Evolutionary conservation across 2,329 filamentous ascomycete species (phyloP), one percentile per base, ranked within the genome.

Genomic region (Camillea tinctor): DNA sequence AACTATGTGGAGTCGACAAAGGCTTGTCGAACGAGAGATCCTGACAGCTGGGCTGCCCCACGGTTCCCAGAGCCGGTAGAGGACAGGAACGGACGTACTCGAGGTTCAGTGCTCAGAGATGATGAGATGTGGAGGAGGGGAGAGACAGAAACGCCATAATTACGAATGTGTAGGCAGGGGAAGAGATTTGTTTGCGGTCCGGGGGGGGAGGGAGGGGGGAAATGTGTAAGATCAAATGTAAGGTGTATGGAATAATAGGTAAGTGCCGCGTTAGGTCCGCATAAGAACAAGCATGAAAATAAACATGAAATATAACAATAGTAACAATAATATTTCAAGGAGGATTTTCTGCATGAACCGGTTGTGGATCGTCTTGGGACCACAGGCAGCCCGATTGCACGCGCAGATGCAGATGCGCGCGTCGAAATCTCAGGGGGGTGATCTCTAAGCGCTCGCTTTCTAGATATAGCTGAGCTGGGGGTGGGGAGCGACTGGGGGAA

Each of bases 1-100:
- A 58, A 64, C 66, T 65, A 68, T 71, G 72, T 73, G 71, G 72
- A 71, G 69, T 67, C 62, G 62, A 57, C 61, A 55, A 60, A 59
- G 59, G 61, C 60, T 30, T 60, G 57, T 60, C 54, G 52, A 62
- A 56, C 30, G 52, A 52, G 49, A 50, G 50, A 9, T 21, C 22
- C 55, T 50, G 44, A 54, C 15, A 50, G 59, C 56, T 26, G 49
- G 49, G 62, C 52, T 56, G 55, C 55, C 36, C 36, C 36, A 44
- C 36, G 36, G 36, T 44, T 44, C 36, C 36, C 36, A 44, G 36
- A 17, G 15, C 36, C 13, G 17, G 36, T 44, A 44, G 52, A 24
- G 54, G 52, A 52, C 30, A 20, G 49, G 44, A 40, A 49, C 44
- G 60, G 30, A 54, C 44, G 50, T 52, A 56, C 23, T 36, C 53